Evolutionary conservation across 2,329 filamentous ascomycete species (phyloP), one percentile per base, ranked within the genome.

Genomic region (Harringtonia lauricola): DNA sequence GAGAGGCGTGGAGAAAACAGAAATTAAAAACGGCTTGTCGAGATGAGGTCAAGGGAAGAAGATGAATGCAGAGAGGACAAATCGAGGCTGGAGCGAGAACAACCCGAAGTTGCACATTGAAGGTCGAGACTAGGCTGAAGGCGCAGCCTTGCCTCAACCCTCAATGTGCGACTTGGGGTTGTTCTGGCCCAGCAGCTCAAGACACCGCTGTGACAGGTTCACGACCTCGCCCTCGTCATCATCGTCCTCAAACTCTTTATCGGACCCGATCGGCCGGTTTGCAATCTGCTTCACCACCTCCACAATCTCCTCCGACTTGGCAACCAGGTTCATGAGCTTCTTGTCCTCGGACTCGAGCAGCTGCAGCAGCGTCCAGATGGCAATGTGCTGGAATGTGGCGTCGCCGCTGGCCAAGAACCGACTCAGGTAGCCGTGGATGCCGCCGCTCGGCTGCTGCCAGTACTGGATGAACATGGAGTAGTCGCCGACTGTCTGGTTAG

Each of bases 351-450:
- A 95, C 64, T 98, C 92, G 41, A 98, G 81, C 5, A 98, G 75
- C 59, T 98, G 92, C 4, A 98, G 75, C 39, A 98, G 67, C 2
- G 92, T 98, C 92, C 92, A 98, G 50, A 96, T 95, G 41, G 92
- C 92, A 58, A 98, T 98, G 60, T 98, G 92, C 64, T 98, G 92
- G 71, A 98, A 98, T 0, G 92, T 98, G 1, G 92, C 81, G 59
- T 98, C 92, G 34, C 89, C 90, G 51, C 88, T 95, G 36, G 85
- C 86, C 17, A 98, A 73, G 71, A 98, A 98, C 43, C 90, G 81
- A 55, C 81, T 85, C 30, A 98, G 74, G 59, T 98, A 98, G 43
- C 92, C 92, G 58, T 95, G 89, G 48, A 98, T 95, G 37, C 92
- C 92, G 37, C 88, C 92, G 49, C 87, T 84, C 2, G 92, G 92